Evolutionary conservation across 208 protist genomes (phyloP), one percentile per base, ranked within the genome.

Genomic region (Wallacemonas sp.): DNA sequence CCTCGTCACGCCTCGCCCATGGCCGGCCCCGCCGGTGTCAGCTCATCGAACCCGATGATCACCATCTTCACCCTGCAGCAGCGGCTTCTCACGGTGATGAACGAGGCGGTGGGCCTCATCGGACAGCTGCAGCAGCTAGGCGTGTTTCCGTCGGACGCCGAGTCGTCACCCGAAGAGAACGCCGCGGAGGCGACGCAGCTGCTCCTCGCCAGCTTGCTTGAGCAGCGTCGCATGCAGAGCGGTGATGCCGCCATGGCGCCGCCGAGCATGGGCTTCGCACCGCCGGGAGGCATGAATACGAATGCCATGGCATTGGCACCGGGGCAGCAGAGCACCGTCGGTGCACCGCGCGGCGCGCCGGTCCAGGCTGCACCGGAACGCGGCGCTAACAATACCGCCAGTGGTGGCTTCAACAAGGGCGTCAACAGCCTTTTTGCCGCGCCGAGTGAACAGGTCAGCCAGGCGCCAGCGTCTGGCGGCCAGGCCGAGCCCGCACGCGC

Each of bases 61-160:
- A 52, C 9, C 32, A 19, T 57, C 19, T 37, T 64, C 29, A 42
- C 6, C 29, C 19, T 79, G 34, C 75, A 82, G 64, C 77, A 83
- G 48, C 72, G 74, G 0, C 81, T 87, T 4, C 39, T 76, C 39
- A 42, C 41, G 24, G 66, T 81, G 17, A 66, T 87, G 34, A 66
- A 57, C 2, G 73, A 87, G 64, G 81, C 76, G 29, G 67, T 71
- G 48, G 61, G 33, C 2, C 73, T 77, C 44, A 72, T 87, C 8
- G 53, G 58, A 41, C 58, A 82, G 39, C 71, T 87, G 0, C 76
- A 87, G 63, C 63, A 80, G 46, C 71, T 76, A 37, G 68, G 73
- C 53, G 68, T 76, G 34, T 78, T 87, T 44, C 68, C 70, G 0
- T 65, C 67, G 42, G 59, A 75, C 36, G 21, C 32, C 37, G 71